Base-by-base conservation (phyloP, 768 basidiomycete genomes). In the Pisolithus orientalis region DNA sequence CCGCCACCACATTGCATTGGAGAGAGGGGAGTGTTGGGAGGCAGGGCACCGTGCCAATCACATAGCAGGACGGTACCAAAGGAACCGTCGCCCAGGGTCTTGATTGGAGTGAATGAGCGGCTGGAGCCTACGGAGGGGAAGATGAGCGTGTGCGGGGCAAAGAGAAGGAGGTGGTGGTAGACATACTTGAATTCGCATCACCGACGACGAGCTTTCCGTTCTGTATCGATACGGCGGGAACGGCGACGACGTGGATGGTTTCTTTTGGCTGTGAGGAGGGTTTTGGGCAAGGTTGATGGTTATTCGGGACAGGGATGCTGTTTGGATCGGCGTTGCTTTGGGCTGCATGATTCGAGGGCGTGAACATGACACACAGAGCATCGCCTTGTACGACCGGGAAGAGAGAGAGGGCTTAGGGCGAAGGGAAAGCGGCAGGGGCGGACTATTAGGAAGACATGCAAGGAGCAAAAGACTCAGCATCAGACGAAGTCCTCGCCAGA, bases 21-120 rank as follows among this genome's bases (percentile, higher is more conserved):
- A 21, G 93, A 93, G 57, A 92, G 72, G 40, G 87, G 85, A 48
- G 90, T 90, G 77, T 90, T 88, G 69, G 91, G 85, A 66, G 93
- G 91, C 66, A 98, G 76, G 56, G 89, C 83, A 65, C 90, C 91
- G 77, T 96, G 93, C 95, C 95, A 99, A 78, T 99, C 96, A 71
- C 94, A 96, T 61, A 99, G 80, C 85, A 90, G 93, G 58, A 99
- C 96, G 4, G 94, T 98, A 48, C 96, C 96, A 65, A 99, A 98
- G 6, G 95, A 97, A 51, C 96, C 96, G 68, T 97, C 95, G 39
- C 96, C 96, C 68, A 99, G 82, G 56, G 90, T 87, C 75, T 98
- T 98, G 77, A 98, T 81, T 46, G 91, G 87, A 28, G 94, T 94
- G 69, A 94, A 99, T 17, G 87, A 86, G 62, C 94, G 85, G 53